These are phyloP conservation scores for Baudoinia panamericana DNA, from an alignment of 495 filamentous ascomycete genomes.

Conservation along the genomic window DNA sequence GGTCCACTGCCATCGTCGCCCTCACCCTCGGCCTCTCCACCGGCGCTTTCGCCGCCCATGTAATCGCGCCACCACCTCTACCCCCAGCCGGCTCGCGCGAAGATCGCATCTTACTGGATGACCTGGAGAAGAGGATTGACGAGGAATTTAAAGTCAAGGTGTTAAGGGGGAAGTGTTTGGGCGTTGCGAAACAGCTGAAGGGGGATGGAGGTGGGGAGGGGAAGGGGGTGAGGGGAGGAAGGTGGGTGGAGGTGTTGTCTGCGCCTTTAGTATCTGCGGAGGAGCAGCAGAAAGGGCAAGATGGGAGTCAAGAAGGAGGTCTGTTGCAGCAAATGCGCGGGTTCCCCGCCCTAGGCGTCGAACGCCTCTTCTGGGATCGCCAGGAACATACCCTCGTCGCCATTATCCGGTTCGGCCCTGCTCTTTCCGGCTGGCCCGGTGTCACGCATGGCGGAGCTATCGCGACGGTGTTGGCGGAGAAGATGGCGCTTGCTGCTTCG, in stretches of 20 bases:
- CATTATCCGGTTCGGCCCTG: constrained; percentile 52
- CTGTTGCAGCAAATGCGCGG: constrained; percentile 19
- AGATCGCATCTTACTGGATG: constrained; percentile 21
- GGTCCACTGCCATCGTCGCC: background rate
- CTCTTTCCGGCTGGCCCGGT: constrained; percentile 58
- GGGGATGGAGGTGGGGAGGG: constrained; percentile 19
- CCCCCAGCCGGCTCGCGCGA: constrained; percentile 22
- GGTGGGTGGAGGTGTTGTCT: constrained; percentile 20
- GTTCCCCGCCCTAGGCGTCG: constrained; percentile 23
- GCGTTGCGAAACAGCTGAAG: constrained; percentile 12
- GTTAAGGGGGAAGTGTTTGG: constrained; percentile 19
- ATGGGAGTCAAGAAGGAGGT: background rate
- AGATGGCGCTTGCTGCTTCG: constrained; percentile 38
- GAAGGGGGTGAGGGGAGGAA: too few species aligned
- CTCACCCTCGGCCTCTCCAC: constrained; percentile 9
- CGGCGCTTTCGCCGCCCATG: constrained; percentile 15
- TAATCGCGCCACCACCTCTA: constrained; percentile 20
- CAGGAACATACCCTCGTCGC: constrained; percentile 35
- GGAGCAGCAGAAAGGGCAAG: background rate
- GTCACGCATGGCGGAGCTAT: constrained; percentile 64
- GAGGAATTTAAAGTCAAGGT: constrained; percentile 25
- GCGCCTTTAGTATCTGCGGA: too few species aligned
- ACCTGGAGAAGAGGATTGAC: constrained; percentile 23
- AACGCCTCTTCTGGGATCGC: constrained; percentile 38
- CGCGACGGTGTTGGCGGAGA: constrained; percentile 61